A percentile compares a stretch with the other conserved stretches of the same genome.
phyloP scores from a whole-genome alignment of 177 flowering plant genomes.

The Telopea speciosissima region DNA sequence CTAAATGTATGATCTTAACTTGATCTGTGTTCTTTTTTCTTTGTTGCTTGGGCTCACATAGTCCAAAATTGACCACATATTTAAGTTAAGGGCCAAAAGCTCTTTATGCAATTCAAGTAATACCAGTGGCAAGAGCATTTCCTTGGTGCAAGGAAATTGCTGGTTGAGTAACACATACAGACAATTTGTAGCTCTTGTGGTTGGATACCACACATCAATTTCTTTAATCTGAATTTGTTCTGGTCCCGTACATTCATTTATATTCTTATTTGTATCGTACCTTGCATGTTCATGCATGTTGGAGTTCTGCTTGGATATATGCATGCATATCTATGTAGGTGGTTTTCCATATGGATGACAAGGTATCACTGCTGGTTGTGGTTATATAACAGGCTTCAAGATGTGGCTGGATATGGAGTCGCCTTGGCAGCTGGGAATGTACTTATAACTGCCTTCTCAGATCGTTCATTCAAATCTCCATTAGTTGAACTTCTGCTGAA shows the following conservation, averaged over 20 bases:
- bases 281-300: background rate
- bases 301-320: background rate
- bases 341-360: conserved; percentile 6
- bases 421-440: conserved; percentile 48
- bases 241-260: background rate
- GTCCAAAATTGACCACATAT: background rate
- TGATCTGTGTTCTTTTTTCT: too few species aligned
- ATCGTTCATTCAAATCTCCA: conserved; percentile 55
- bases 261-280: background rate
- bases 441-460: conserved; percentile 57
- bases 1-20: too few species aligned
- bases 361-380: conserved; percentile 2
- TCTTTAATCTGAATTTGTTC: background rate
- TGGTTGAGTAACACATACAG: background rate
- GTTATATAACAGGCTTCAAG: conserved; percentile 67
- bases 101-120: background rate
- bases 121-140: background rate
- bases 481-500: conserved; percentile 61
- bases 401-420: conserved; percentile 92
- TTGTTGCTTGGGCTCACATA: too few species aligned
- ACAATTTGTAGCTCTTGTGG: background rate
- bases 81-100: too few species aligned
- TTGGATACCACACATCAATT: background rate
- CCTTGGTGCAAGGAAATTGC: background rate
- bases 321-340: background rate